phyloP scores from a whole-genome alignment of 306 rosid genomes.

The Vigna reflexopilosa region DNA sequence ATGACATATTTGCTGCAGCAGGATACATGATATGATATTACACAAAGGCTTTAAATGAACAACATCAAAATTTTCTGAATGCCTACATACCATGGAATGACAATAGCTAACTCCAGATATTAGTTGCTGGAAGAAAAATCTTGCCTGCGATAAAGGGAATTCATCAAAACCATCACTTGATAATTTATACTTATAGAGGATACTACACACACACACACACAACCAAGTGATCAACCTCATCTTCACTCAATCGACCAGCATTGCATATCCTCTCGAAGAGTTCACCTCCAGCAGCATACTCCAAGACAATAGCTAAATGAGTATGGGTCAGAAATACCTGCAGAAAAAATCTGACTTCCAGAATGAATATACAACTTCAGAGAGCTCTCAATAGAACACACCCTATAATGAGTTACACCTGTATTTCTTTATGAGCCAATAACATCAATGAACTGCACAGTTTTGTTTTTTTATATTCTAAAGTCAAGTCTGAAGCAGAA shows the following conservation, averaged over 20 bases:
- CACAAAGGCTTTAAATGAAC: neutral
- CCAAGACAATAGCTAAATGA: constrained; percentile 91
- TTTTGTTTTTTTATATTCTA: neutral
- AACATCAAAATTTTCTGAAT: neutral
- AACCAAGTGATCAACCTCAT: constrained; percentile 64
- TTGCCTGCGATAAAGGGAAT: constrained; percentile 65
- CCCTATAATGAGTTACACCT: neutral
- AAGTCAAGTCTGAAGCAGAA: constrained; percentile 2
- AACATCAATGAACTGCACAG: neutral
- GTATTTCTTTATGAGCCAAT: neutral
- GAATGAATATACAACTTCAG: constrained; percentile 13
- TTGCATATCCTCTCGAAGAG: constrained; percentile 79
- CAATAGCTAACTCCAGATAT: constrained; percentile 96
- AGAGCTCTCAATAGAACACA: constrained; percentile 12
- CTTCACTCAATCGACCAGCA: constrained; percentile 91
- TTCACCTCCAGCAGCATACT: constrained; percentile 97
- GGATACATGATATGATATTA: constrained; percentile 11
- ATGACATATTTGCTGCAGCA: constrained; percentile 85
- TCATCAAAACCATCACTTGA: constrained; percentile 9
- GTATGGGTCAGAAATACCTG: constrained; percentile 86
- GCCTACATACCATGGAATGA: constrained; percentile 75
- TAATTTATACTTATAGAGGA: neutral
- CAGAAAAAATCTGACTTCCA: constrained; percentile 29
- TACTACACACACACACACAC: neutral
- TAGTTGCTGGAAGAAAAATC: constrained; percentile 97